phyloP scores from a whole-genome alignment of 345 rosid genomes.

The Sonneratia caseolaris region DNA sequence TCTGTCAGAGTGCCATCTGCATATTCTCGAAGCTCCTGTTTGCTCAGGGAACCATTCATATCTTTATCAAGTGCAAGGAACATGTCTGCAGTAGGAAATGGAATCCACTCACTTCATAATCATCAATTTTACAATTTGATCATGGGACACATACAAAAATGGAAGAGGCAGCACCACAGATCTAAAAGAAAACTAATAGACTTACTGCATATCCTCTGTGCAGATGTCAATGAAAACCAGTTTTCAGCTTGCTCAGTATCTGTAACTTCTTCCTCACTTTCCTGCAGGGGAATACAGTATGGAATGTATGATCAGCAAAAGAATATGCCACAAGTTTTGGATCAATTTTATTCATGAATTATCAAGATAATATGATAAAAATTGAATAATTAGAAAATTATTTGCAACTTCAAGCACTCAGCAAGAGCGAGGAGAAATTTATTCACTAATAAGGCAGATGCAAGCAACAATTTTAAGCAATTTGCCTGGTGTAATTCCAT shows the following conservation, averaged over 20 bases:
- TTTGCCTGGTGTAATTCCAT: slow-evolving; percentile 99
- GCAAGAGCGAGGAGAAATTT: neutral
- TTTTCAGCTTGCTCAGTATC: slow-evolving; percentile 99
- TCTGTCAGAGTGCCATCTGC: slow-evolving; percentile 95
- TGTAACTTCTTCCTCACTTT: slow-evolving; percentile 94
- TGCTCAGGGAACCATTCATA: slow-evolving; percentile 82
- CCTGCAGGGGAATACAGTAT: slow-evolving; percentile 26
- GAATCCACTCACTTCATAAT: neutral
- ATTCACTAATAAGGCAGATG: neutral
- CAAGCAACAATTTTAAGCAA: slow-evolving; percentile 5
- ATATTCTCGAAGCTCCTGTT: slow-evolving; percentile 92
- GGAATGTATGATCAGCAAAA: neutral
- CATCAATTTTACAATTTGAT: neutral
- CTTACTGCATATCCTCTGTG: slow-evolving; percentile 94
- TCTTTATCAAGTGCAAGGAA: slow-evolving; percentile 94
- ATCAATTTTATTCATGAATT: neutral
- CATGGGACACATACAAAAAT: neutral
- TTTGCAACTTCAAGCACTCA: slow-evolving; percentile 1
- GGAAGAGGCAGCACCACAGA: neutral
- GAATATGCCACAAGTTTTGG: neutral
- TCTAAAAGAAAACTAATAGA: slow-evolving; percentile 2
- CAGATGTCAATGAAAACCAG: slow-evolving; percentile 99
- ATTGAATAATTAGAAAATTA: neutral
- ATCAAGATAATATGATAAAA: neutral
- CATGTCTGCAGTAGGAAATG: slow-evolving; percentile 52